Conservation (phyloP, 805 yeast genomes). For the Starmera amethionina region DNA sequence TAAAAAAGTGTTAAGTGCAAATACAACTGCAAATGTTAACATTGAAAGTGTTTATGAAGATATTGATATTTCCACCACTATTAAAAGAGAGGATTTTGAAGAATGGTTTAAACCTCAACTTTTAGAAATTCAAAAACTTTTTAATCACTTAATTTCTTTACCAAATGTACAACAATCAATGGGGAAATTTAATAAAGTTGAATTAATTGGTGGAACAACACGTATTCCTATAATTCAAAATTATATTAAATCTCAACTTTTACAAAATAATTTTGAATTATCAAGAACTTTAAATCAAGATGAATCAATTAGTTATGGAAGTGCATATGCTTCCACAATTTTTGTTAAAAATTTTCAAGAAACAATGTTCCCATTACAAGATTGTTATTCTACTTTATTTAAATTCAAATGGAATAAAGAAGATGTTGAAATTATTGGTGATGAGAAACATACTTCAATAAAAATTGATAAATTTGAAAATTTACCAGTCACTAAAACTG, state of each 20-base stretch:
- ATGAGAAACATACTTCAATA: conserved; percentile 61
- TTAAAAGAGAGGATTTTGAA: conserved; percentile 71
- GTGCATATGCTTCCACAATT: conserved; percentile 84
- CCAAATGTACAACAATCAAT: conserved; percentile 43
- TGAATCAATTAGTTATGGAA: conserved; percentile 95
- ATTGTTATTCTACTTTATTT: conserved; percentile 63
- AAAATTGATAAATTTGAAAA: conserved; percentile 73
- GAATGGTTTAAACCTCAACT: conserved; percentile 57
- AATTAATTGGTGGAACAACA: conserved; percentile 77
- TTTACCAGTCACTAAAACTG: conserved; percentile 71
- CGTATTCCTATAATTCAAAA: conserved; percentile 74
- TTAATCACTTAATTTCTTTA: conserved; percentile 50
- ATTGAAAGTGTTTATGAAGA: conserved; percentile 80
- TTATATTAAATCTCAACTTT: conserved; percentile 51
- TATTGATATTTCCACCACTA: conserved; percentile 56
- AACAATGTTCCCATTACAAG: conserved; percentile 79
- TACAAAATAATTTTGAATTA: conserved; percentile 40
- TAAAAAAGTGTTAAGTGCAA: conserved; percentile 78
- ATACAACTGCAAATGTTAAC: conserved; percentile 67
- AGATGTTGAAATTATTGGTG: conserved; percentile 55
- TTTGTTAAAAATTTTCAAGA: conserved; percentile 83
- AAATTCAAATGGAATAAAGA: conserved; percentile 73
- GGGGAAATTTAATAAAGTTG: conserved; percentile 62
- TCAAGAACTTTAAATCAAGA: conserved; percentile 92
- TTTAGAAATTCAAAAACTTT: conserved; percentile 47